These are phyloP conservation scores for Dryas alaskensis DNA, from an alignment of 306 rosid genomes.

Conservation along the genomic window DNA sequence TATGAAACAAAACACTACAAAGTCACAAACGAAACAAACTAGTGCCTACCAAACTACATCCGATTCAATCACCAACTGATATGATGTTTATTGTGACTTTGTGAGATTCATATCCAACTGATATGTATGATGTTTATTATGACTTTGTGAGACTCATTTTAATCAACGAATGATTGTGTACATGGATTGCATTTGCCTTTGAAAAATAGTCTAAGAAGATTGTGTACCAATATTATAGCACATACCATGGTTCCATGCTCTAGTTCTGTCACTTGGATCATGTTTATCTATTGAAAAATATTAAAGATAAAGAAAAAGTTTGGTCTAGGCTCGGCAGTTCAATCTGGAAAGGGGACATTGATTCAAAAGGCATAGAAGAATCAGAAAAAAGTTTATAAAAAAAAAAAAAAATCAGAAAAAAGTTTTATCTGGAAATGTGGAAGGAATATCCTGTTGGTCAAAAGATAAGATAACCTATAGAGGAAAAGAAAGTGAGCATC, in stretches of 20 bases:
- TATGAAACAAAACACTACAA: background rate
- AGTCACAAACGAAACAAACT: too few species aligned
- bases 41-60: too few species aligned
- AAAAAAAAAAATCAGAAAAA: background rate
- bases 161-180: too few species aligned
- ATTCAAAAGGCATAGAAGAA: background rate
- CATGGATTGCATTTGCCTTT: background rate
- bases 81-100: too few species aligned
- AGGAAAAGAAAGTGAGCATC: background rate
- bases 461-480: background rate
- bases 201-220: too few species aligned
- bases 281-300: background rate
- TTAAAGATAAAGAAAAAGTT: background rate
- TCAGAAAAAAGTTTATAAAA: background rate
- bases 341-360: background rate
- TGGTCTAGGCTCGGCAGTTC: background rate
- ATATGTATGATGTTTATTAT: too few species aligned
- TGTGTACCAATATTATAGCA: too few species aligned
- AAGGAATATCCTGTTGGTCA: slow-evolving; percentile 8
- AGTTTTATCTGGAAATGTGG: background rate
- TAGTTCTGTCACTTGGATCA: background rate
- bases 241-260: background rate
- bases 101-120: too few species aligned
- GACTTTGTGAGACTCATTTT: too few species aligned
- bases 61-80: too few species aligned